Percentiles rank a stretch among this genome's conserved stretches.
phyloP scores from a whole-genome alignment of 2,329 filamentous ascomycete genomes.

The Phialophora chinensis region DNA sequence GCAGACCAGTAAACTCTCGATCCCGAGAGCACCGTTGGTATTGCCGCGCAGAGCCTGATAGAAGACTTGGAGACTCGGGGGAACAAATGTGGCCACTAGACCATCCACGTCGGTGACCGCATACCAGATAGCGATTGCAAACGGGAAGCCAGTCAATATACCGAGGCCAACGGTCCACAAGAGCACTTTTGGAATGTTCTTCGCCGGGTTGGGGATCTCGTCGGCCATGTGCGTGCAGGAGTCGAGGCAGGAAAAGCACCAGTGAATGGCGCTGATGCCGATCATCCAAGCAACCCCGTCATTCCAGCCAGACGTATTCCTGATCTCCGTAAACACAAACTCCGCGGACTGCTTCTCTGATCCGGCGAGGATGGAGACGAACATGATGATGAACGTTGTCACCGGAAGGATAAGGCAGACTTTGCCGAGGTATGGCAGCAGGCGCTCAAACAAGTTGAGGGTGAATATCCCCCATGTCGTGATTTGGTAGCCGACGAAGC shows the following conservation, averaged over 20 bases:
- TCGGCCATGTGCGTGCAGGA: slow-evolving; percentile 32
- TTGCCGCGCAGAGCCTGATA: slow-evolving; percentile 10
- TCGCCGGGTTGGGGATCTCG: slow-evolving; percentile 28
- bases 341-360: slow-evolving; percentile 30
- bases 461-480: slow-evolving; percentile 21
- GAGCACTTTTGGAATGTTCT: slow-evolving; percentile 27
- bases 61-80: slow-evolving; percentile 18
- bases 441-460: slow-evolving; percentile 20
- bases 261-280: slow-evolving; percentile 20
- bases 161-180: slow-evolving; percentile 20
- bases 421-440: slow-evolving; percentile 28
- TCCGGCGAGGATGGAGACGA: slow-evolving; percentile 41
- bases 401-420: slow-evolving; percentile 31
- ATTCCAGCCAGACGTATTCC: slow-evolving; percentile 41
- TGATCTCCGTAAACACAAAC: slow-evolving; percentile 32
- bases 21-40: slow-evolving; percentile 6
- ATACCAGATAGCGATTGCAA: slow-evolving; percentile 32
- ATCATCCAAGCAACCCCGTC: slow-evolving; percentile 36
- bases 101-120: slow-evolving; percentile 22
- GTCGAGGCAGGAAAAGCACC: slow-evolving; percentile 29
- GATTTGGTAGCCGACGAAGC: slow-evolving; percentile 36
- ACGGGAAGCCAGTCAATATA: slow-evolving; percentile 17
- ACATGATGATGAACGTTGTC: slow-evolving; percentile 36
- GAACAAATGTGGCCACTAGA: slow-evolving; percentile 12
- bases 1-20: slow-evolving; percentile 3